Evolutionary conservation across 192 early-diverging fungal species (phyloP).

Genomic region (Geranomyces variabilis): DNA sequence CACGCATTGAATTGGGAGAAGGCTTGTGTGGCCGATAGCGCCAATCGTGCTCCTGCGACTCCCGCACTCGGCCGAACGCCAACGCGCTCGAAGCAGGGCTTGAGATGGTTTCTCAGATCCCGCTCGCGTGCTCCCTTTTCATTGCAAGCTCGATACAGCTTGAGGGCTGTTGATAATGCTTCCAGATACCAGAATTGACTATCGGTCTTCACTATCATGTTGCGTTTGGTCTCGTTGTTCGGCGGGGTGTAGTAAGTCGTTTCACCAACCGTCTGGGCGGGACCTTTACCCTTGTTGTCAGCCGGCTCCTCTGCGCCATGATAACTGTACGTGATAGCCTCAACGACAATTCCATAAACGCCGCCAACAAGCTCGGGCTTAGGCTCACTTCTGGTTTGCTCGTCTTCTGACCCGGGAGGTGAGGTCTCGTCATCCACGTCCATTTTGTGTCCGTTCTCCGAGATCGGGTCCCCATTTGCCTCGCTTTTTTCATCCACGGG

Average conservation of each 20-base stretch:
- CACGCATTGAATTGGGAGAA: not conserved
- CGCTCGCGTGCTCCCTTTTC: conserved; percentile 5
- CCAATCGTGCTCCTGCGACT: not conserved
- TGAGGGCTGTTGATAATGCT: not conserved
- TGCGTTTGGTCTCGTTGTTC: conserved; percentile 2
- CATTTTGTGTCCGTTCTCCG: not conserved
- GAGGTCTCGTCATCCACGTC: not conserved
- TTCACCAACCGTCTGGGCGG: not conserved
- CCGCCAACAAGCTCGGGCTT: not conserved
- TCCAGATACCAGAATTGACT: conserved; percentile 10
- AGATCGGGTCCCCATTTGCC: not conserved
- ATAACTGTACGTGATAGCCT: not conserved
- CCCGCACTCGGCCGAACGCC: not conserved
- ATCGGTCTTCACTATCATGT: not conserved
- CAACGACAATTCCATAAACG: conserved; percentile 4
- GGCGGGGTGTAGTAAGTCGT: not conserved
- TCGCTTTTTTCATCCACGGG: not conserved
- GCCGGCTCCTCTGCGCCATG: not conserved
- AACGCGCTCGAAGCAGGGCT: not conserved
- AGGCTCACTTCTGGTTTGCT: too few relatives aligned
- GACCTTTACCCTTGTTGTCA: conserved; percentile 1
- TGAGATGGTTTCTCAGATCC: not conserved
- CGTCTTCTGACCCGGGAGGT: not conserved
- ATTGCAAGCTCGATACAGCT: conserved; percentile 9
- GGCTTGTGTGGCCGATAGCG: not conserved